phyloP scores from a whole-genome alignment of 768 basidiomycete species.

The Russula olivacea region DNA sequence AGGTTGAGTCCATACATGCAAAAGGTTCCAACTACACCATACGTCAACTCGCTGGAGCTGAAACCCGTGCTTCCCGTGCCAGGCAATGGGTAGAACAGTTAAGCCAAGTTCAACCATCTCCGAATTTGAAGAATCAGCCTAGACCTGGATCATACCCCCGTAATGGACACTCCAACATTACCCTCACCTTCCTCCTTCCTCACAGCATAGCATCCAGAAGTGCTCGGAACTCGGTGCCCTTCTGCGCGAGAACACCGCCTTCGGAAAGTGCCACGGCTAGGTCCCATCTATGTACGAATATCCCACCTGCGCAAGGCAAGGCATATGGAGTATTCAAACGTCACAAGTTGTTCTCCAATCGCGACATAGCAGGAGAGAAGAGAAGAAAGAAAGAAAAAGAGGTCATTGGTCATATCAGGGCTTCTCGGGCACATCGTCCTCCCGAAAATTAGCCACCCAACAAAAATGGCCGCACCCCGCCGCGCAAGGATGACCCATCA shows the following conservation, averaged over 20 bases:
- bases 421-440: slow-evolving; percentile 11
- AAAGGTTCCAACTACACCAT: not conserved
- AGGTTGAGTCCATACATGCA: not conserved
- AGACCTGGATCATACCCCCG: not conserved
- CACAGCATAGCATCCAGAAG: not conserved
- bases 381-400: not conserved
- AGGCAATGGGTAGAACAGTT: too few relatives aligned
- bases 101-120: not conserved
- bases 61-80: too few relatives aligned
- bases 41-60: too few relatives aligned
- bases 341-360: not conserved
- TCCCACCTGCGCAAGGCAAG: not conserved
- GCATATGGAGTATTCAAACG: not conserved
- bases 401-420: not conserved
- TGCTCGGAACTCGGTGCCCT: too few relatives aligned
- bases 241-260: too few relatives aligned
- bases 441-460: slow-evolving; percentile 46
- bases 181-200: not conserved
- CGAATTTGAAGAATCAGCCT: not conserved
- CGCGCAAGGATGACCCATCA: slow-evolving; percentile 62
- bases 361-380: not conserved
- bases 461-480: slow-evolving; percentile 81
- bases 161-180: not conserved
- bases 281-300: not conserved
- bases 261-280: too few relatives aligned